Evolutionary conservation across 2,329 filamentous ascomycete genomes (phyloP), one percentile per base, ranked within the genome.

Genomic region (Diplocarpon mali): DNA sequence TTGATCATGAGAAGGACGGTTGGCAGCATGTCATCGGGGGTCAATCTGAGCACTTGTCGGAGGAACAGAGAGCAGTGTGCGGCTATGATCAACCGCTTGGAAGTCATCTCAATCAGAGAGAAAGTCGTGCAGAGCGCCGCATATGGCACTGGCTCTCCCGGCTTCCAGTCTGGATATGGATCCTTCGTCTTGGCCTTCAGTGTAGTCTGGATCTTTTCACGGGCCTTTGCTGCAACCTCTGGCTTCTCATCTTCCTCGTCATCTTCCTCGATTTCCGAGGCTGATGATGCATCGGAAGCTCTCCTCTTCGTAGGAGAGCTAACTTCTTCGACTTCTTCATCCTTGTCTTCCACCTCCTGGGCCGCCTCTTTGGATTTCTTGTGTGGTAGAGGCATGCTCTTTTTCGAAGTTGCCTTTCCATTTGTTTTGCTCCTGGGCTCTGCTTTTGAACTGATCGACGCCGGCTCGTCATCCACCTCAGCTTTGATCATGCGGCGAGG

Each of bases 1-100:
- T 95, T 95, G 64, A 95, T 85, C 92, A 98, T 96, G 27, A 98
- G 76, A 51, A 95, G 72, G 17, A 96, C 81, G 0, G 87, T 95
- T 0, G 89, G 80, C 2, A 95, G 73, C 15, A 98, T 72, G 61
- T 98, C 92, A 13, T 80, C 72, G 0, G 92, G 92, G 0, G 88
- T 95, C 30, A 98, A 70, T 14, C 90, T 78, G 55, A 96, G 73
- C n/a, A 98, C 90, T 65, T 98, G 92, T 29, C 86, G 83, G 40
- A 98, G 72, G 61, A 98, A 96, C 1, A 87, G 72, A 1, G 89
- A 84, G 65, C 89, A 95, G 61, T 95, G 82, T 14, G 89, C 85
- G 54, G 84, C 76, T 51, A 98, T 98, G 49, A 88, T 72, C 35
- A 98, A 67, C 44, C 92, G 78, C 62, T 96, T 96, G 5, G 85